Conservation (phyloP, 2,329 filamentous ascomycete species). For the Penicillium sp. region DNA sequence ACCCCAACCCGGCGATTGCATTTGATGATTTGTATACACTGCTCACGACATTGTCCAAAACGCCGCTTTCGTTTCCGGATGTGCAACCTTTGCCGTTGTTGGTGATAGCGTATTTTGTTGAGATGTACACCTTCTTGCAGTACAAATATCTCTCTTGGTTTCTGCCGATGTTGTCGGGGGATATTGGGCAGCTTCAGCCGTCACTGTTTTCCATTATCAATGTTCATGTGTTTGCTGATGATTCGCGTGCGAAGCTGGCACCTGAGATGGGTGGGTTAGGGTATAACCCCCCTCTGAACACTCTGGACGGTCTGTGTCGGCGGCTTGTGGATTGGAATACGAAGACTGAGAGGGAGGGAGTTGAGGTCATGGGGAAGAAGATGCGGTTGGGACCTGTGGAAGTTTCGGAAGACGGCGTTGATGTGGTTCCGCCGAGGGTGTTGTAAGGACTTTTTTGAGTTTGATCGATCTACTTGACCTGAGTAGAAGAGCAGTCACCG, state of each 20-base stretch:
- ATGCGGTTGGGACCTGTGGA: conserved; percentile 10
- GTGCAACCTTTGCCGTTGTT: conserved; percentile 30
- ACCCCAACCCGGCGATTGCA: conserved; percentile 47
- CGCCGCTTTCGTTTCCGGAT: conserved; percentile 30
- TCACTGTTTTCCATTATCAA: conserved; percentile 34
- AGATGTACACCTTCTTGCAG: conserved; percentile 34
- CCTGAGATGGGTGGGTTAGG: conserved; percentile 35
- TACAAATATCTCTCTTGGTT: conserved; percentile 26
- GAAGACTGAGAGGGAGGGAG: conserved; percentile 17
- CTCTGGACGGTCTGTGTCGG: conserved; percentile 36
- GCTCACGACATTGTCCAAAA: conserved; percentile 31
- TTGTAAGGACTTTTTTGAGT: conserved; percentile 2
- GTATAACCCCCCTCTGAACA: conserved; percentile 33
- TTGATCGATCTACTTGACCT: neutral
- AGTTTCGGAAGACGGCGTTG: conserved; percentile 18
- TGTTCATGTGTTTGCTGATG: conserved; percentile 31
- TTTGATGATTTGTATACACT: conserved; percentile 36
- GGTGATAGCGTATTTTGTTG: conserved; percentile 34
- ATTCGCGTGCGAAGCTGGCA: conserved; percentile 27
- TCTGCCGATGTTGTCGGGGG: conserved; percentile 26
- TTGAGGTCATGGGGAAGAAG: conserved; percentile 12
- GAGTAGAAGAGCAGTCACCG: neutral
- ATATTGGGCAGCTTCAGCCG: conserved; percentile 34
- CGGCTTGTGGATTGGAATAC: conserved; percentile 37
- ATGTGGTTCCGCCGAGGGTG: conserved; percentile 21